Evolutionary conservation across 1,284 basidiomycete genomes (phyloP), one percentile per base, ranked within the genome.

Genomic region (Apiotrichum gamsii): DNA sequence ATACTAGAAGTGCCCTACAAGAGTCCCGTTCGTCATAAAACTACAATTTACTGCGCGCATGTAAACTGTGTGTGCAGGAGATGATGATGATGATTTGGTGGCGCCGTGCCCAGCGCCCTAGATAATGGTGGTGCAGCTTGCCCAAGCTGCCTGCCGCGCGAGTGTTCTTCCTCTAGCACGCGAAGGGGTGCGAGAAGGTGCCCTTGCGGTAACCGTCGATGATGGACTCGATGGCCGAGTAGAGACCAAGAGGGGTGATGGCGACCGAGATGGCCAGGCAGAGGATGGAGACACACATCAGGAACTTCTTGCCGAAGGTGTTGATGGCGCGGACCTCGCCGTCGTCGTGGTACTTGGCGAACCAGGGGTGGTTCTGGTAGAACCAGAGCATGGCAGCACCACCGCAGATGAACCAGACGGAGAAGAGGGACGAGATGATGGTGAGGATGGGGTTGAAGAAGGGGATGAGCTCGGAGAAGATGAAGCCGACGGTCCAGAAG

Each of bases 401-500:
- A 35, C 66, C 67, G 39, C 57, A 67, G 19, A 62, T 58, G 56
- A 64, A 67, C 66, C 66, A 67, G 6, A 62, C 61, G 21, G 59
- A 63, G 61, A 66, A 67, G 33, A 70, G 49, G 30, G 62, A 55
- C 16, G 60, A 64, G 39, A 69, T 59, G 47, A 70, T 65, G 25
- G 64, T 67, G 21, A 70, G 52, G 42, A 70, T 62, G 36, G 65
- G 55, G 54, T 68, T 70, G 62, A 70, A 70, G 57, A 69, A 69
- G 20, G 65, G 65, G 32, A 68, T 65, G 40, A 67, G 54, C 45
- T 66, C 60, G 23, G 63, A 58, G 42, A 68, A 49, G 46, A 69
- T 45, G 51, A 65, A 70, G 11, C 60, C 68, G 38, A 60, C 48
- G 39, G 60, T 54, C 68, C 68, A 70, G 34, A 66, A 55, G 39